Evolutionary conservation across 2,329 filamentous ascomycete species (phyloP).

Genomic region (Paecilomyces formosus): DNA sequence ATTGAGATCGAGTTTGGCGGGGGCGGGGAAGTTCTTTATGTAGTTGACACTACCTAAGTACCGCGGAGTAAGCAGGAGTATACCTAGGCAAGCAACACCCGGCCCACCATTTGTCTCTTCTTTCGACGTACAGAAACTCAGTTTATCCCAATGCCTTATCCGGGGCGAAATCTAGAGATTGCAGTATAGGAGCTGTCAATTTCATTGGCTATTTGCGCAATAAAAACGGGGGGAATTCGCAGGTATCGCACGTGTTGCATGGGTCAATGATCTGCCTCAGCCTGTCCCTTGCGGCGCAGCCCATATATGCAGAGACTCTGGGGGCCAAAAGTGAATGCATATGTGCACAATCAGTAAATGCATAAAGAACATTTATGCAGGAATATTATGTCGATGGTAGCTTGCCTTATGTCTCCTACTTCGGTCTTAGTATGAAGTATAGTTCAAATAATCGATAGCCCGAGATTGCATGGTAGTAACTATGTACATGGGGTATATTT

Average conservation of each 20-base stretch:
- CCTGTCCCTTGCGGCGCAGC: background rate
- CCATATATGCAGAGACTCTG: background rate
- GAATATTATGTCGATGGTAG: no score
- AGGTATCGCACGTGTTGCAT: background rate
- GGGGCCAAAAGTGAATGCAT: background rate
- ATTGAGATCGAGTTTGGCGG: background rate
- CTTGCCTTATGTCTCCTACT: no score
- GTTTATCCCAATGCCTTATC: background rate
- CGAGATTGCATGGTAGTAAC: no score
- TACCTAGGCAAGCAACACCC: background rate
- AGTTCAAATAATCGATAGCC: no score
- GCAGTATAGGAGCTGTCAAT: background rate
- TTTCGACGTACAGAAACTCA: background rate
- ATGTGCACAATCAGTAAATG: background rate
- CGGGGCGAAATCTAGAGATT: background rate
- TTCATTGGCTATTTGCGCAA: background rate
- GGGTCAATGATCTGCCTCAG: background rate
- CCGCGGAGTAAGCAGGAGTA: background rate
- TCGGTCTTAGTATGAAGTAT: no score
- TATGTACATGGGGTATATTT: no score
- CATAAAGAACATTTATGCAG: no score
- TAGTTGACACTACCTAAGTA: background rate
- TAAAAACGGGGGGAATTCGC: background rate
- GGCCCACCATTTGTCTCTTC: background rate
- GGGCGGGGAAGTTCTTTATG: background rate